Conservation (phyloP, 169 alveolate species). For the Eimeria tenella region DNA sequence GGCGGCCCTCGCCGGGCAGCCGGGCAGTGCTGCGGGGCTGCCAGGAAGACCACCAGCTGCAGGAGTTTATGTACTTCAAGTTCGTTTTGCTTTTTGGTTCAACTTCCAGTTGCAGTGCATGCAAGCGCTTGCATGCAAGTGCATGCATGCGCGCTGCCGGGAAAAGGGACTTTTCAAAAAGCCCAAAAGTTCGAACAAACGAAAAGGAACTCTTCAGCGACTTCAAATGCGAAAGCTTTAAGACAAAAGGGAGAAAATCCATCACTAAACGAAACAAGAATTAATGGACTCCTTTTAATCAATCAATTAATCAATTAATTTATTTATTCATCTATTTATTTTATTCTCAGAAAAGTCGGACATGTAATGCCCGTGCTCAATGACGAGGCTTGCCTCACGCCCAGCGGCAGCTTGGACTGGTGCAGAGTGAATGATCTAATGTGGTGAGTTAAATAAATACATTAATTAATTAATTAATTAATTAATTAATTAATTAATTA, state of each 20-base stretch:
- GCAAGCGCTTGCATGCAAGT: too few relatives aligned
- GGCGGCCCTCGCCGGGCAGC: slow-evolving; percentile 63
- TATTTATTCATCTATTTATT: not conserved
- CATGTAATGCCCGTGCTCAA: slow-evolving; percentile 84
- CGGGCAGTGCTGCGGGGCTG: slow-evolving; percentile 44
- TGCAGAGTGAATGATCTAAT: slow-evolving; percentile 34
- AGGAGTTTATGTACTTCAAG: slow-evolving; percentile 85
- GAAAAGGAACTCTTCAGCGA: too few relatives aligned
- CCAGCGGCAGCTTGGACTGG: slow-evolving; percentile 65
- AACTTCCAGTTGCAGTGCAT: too few relatives aligned
- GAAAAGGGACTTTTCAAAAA: too few relatives aligned
- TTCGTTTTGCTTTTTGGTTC: not conserved
- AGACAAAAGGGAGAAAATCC: too few relatives aligned
- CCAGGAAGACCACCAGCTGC: slow-evolving; percentile 76
- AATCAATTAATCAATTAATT: too few relatives aligned
- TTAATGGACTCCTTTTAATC: too few relatives aligned
- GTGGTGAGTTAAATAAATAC: slow-evolving; percentile 32
- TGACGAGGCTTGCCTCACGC: slow-evolving; percentile 84
- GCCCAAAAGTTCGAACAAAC: too few relatives aligned
- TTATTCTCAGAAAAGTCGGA: slow-evolving; percentile 61
- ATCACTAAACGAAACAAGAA: too few relatives aligned
- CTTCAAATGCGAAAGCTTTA: too few relatives aligned
- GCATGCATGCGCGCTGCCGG: too few relatives aligned
- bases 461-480: not conserved
- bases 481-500: too few relatives aligned